These are phyloP conservation scores for Pseudoperonospora humuli DNA, from an alignment of 352 stramenopile species.

Conservation along the genomic window DNA sequence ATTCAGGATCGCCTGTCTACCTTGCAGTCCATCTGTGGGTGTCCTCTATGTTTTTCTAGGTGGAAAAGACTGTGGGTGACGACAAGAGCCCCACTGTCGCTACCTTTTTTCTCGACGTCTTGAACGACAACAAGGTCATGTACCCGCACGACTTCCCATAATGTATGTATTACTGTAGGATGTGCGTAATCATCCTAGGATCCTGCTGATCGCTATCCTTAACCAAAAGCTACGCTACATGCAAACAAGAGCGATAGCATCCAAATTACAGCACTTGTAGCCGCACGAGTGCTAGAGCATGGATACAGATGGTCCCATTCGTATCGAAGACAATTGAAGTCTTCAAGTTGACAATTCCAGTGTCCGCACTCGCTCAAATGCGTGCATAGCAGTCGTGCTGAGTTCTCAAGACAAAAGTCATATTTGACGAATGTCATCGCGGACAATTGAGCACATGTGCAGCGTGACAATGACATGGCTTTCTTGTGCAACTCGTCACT, in stretches of 20 bases:
- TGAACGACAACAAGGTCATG: conserved; percentile 34
- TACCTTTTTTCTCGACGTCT: conserved; percentile 48
- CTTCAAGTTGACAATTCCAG: conserved; percentile 79
- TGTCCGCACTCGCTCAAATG: conserved; percentile 82
- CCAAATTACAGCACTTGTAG: conserved; percentile 4
- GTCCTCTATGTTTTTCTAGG: no score
- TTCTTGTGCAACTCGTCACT: conserved; percentile 74
- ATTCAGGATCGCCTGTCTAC: no score
- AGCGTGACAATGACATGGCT: conserved; percentile 68
- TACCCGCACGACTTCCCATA: conserved; percentile 79
- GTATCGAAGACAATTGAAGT: conserved; percentile 89
- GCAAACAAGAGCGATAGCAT: conserved; percentile 13
- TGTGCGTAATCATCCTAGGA: no score
- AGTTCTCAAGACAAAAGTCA: conserved; percentile 82
- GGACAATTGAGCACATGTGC: conserved; percentile 76
- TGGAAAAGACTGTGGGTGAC: conserved; percentile 32
- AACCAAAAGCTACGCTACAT: conserved; percentile 8
- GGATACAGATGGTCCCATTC: conserved; percentile 77
- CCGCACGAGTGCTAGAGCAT: conserved; percentile 21
- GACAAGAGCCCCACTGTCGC: conserved; percentile 42
- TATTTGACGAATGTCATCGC: conserved; percentile 49
- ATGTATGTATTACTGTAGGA: no score
- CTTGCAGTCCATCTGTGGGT: no score
- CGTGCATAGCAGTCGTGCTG: conserved; percentile 72
- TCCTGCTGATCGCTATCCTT: no score